Conservation (phyloP, 2,329 filamentous ascomycete species). For the Phialemoniopsis sp. region DNA sequence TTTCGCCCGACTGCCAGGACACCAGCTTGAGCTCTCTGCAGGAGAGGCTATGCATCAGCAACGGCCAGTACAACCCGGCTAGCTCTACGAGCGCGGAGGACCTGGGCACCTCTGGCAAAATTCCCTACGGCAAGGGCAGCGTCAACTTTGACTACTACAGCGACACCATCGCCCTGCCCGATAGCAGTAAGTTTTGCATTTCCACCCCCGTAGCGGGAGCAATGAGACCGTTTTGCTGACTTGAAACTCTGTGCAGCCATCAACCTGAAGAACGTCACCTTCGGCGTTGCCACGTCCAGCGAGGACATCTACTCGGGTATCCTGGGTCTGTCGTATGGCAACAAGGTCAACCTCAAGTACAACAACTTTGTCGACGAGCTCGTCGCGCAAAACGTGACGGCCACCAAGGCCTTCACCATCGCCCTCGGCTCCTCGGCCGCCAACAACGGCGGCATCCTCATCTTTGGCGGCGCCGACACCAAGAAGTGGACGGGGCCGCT, state of each 20-base stretch:
- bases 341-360: conserved; percentile 18
- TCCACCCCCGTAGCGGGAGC: not conserved
- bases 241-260: conserved; percentile 12
- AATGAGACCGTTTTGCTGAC: not conserved
- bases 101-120: conserved; percentile 9
- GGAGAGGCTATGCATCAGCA: conserved; percentile 27
- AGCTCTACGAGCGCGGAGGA: conserved; percentile 15
- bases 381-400: conserved; percentile 16
- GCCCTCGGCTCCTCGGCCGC: conserved; percentile 12
- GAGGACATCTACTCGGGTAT: conserved; percentile 22
- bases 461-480: conserved; percentile 35
- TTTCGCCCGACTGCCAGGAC: conserved; percentile 51
- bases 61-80: conserved; percentile 29
- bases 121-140: conserved; percentile 22
- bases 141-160: conserved; percentile 19
- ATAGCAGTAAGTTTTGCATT: conserved; percentile 12
- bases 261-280: conserved; percentile 17
- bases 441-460: conserved; percentile 12
- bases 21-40: conserved; percentile 26
- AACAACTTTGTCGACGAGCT: conserved; percentile 22
- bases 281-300: conserved; percentile 21
- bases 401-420: conserved; percentile 14
- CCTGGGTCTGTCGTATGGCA: conserved; percentile 24
- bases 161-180: conserved; percentile 21
- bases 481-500: conserved; percentile 40